Base-by-base conservation (phyloP, 768 basidiomycete species). In the Panaeolus papilionaceus region DNA sequence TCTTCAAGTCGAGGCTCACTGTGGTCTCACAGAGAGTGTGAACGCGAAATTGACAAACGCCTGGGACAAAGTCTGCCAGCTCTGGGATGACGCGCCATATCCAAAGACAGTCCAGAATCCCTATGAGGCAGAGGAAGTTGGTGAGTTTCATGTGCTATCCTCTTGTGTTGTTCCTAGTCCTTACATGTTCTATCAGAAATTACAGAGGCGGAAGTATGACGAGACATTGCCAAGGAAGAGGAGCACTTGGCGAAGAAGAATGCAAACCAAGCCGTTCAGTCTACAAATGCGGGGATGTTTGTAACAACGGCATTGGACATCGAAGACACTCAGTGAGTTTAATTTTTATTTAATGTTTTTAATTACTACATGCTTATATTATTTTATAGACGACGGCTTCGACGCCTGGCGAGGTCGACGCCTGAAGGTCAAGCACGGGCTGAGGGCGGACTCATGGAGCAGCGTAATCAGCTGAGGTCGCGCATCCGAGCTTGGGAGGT, bases 21-120 rank as follows among this genome's bases (percentile, higher is more conserved):
- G 58, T 6, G 66, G 69, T 14, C 61, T 69, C 11, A 67, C 67
- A 2, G 49, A 45, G 2, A 38, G 64, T 4, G 18, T 68, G 0
- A 20, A 45, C 3, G 37, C 6, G 3, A 64, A 26, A 2, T 8
- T 65, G 1, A 49, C 66, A 3, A 14, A 23, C 1, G 16, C 37
- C 5, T 72, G 71, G 71, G 65, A 70, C 58, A 20, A 38, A 4
- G 54, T 64, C 26, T 72, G 71, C 28, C 0, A 18, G 11, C 63
- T 47, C 1, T 71, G 69, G 71, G 71, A 71, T 4, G n/a, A 47
- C 1, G 71, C 67, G 4, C 16, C 20, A n/a, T 68, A 64, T 37
- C 71, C 68, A 12, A 71, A 68, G 62, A 62, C 2, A 14, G 64
- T 63, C 16, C 63, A 51, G 12, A 71, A 69, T 61, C 71, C 71